Percentiles rank a stretch among this genome's conserved stretches.
Evolutionary conservation across 2,329 filamentous ascomycete species (phyloP).

Genomic region (Aspergillus nomiae): DNA sequence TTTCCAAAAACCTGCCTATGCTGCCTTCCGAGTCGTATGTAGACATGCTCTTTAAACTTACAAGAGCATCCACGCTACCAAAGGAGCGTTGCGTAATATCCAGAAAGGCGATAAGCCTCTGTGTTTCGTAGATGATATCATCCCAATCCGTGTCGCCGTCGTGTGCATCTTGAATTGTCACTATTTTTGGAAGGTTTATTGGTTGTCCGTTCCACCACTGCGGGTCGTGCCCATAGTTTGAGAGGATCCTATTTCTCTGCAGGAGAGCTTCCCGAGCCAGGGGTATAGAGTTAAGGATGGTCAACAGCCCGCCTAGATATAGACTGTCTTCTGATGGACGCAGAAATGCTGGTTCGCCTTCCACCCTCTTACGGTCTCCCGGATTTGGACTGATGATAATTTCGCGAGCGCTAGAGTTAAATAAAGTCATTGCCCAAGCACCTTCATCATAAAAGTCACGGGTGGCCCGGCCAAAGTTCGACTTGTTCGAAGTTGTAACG

Average conservation of each 20-base stretch:
- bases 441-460: conserved; percentile 55
- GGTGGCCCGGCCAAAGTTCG: conserved; percentile 58
- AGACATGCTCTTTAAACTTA: conserved; percentile 42
- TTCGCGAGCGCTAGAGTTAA: conserved; percentile 51
- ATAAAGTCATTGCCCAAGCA: conserved; percentile 59
- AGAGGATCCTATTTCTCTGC: conserved; percentile 45
- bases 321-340: conserved; percentile 56
- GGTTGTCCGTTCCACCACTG: conserved; percentile 65
- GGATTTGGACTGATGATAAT: conserved; percentile 58
- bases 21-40: conserved; percentile 37
- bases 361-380: conserved; percentile 49
- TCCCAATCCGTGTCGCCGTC: conserved; percentile 39
- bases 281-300: conserved; percentile 64
- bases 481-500: conserved; percentile 44
- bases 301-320: conserved; percentile 60
- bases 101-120: conserved; percentile 64
- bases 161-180: conserved; percentile 45
- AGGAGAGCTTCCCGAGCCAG: conserved; percentile 60
- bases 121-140: conserved; percentile 58
- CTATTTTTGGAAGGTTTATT: conserved; percentile 53
- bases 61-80: conserved; percentile 56
- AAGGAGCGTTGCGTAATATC: conserved; percentile 61
- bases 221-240: conserved; percentile 57
- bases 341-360: conserved; percentile 58
- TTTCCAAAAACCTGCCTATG: conserved; percentile 50